Evolutionary conservation across 805 yeast genomes (phyloP).

Genomic region (Kluyveromyces lactis): DNA sequence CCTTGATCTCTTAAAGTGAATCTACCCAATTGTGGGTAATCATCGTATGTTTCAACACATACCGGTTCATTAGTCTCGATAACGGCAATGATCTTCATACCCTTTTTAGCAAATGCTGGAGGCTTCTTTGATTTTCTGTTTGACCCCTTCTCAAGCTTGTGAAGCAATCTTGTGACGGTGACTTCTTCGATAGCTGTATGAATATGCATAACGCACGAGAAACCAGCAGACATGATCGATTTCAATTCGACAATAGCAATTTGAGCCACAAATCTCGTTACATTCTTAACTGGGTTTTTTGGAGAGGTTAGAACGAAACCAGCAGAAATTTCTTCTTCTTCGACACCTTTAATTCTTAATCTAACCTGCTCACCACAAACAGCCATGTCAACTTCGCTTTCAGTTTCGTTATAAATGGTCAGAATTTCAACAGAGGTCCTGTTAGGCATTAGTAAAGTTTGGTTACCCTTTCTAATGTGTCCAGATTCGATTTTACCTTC

Average conservation of each 20-base stretch:
- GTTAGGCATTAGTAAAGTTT: constrained; percentile 87
- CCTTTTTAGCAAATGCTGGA: constrained; percentile 97
- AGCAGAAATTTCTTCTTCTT: constrained; percentile 88
- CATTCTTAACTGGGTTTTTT: constrained; percentile 83
- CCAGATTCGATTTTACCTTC: constrained; percentile 99
- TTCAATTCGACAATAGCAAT: constrained; percentile 94
- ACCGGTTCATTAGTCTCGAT: constrained; percentile 81
- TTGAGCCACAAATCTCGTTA: constrained; percentile 88
- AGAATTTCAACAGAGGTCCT: constrained; percentile 74
- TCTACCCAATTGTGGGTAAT: constrained; percentile 94
- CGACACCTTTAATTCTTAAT: constrained; percentile 87
- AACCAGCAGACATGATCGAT: constrained; percentile 90
- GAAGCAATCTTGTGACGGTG: constrained; percentile 67
- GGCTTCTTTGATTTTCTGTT: constrained; percentile 94
- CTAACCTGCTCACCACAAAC: constrained; percentile 96
- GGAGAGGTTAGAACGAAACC: constrained; percentile 90
- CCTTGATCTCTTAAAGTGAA: constrained; percentile 99
- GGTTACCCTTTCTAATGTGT: constrained; percentile 70
- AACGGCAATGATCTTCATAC: constrained; percentile 94
- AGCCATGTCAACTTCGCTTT: constrained; percentile 84
- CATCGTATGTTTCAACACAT: constrained; percentile 87
- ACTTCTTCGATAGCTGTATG: constrained; percentile 99
- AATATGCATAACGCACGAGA: constrained; percentile 96
- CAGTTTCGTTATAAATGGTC: constrained; percentile 89
- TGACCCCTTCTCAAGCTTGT: constrained; percentile 93